Evolutionary conservation across 257 asterid genomes (phyloP), one percentile per base, ranked within the genome.

Genomic region (Eustoma russellianum): DNA sequence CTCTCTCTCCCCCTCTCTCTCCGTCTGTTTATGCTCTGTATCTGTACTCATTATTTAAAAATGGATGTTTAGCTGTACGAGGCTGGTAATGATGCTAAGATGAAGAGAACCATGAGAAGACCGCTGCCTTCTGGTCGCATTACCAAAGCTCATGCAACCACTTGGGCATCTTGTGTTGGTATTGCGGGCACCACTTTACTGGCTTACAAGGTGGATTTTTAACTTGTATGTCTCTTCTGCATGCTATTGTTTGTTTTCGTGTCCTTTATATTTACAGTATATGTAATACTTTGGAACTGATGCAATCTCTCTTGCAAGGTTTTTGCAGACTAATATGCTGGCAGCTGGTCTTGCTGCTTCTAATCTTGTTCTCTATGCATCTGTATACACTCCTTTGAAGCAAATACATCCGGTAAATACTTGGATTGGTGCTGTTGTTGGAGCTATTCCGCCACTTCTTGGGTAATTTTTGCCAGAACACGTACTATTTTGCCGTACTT

Each of bases 341-440:
- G 94, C 98, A 49, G 96, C 98, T 71, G 83, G 95, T 52, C 86
- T 87, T 75, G 98, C 93, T 58, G 97, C 93, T 67, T 91, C 94
- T 43, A 91, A 84, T 77, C 95, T 87, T 64, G 69, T 76, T 54
- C 94, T 91, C 57, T 91, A 91, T 73, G 95, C 97, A 50, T 91
- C 77, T 71, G 85, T 91, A 8, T 91, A 91, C 76, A 87, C 98
- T 61, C 95, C 97, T 13, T 74, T 87, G 66, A 87, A 91, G 77
- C 97, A 91, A 77, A 84, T 87, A 58, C 95, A 91, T 75, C 95
- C 95, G 34, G 70, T 84, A 56, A 91, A 91, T 74, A 91, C 97
- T 30, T 91, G 98, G 98, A 93, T 87, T 46, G 98, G 97, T 34
- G 98, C 98, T 68, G 30, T 91, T 66, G 97, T 91, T 70, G 98